Evolutionary conservation across 2,329 filamentous ascomycete species (phyloP).

Genomic region (Ascochyta pisi): DNA sequence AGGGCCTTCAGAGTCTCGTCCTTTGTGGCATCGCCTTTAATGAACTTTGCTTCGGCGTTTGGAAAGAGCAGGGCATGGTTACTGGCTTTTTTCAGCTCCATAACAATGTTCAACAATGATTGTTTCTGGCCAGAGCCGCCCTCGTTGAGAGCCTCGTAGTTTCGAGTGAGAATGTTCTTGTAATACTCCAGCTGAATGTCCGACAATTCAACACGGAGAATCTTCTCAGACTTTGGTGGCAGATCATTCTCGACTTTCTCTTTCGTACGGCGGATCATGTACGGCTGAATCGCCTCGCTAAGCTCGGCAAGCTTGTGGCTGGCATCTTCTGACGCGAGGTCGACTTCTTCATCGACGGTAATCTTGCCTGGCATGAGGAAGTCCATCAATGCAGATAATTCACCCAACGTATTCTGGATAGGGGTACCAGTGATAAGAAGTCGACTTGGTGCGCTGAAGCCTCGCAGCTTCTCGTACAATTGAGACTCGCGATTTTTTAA

Average conservation of each 20-base stretch:
- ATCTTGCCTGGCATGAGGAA: conserved; percentile 97
- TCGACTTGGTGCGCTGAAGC: conserved; percentile 86
- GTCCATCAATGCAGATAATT: conserved; percentile 90
- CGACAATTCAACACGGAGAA: conserved; percentile 95
- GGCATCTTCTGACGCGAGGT: conserved; percentile 79
- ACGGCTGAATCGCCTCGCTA: conserved; percentile 86
- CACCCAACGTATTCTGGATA: conserved; percentile 94
- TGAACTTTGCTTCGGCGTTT: conserved; percentile 86
- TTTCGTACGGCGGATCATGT: conserved; percentile 94
- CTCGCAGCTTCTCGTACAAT: conserved; percentile 82
- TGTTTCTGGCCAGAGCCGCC: conserved; percentile 91
- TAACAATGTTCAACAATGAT: conserved; percentile 96
- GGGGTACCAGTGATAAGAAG: conserved; percentile 96
- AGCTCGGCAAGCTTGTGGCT: conserved; percentile 87
- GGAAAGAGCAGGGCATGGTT: conserved; percentile 99
- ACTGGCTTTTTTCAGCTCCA: conserved; percentile 99
- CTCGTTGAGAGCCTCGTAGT: conserved; percentile 92
- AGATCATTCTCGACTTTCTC: conserved; percentile 97
- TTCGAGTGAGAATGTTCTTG: conserved; percentile 97
- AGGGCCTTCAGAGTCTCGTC: conserved; percentile 92
- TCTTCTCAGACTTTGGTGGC: conserved; percentile 97
- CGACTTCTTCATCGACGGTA: conserved; percentile 88
- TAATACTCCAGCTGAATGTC: conserved; percentile 98
- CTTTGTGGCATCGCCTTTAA: conserved; percentile 78
- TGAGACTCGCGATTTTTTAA: conserved; percentile 97